Percentiles rank a stretch among this genome's conserved stretches.
phyloP scores from a whole-genome alignment of 495 filamentous ascomycete species.

The Acidiella bohemica region DNA sequence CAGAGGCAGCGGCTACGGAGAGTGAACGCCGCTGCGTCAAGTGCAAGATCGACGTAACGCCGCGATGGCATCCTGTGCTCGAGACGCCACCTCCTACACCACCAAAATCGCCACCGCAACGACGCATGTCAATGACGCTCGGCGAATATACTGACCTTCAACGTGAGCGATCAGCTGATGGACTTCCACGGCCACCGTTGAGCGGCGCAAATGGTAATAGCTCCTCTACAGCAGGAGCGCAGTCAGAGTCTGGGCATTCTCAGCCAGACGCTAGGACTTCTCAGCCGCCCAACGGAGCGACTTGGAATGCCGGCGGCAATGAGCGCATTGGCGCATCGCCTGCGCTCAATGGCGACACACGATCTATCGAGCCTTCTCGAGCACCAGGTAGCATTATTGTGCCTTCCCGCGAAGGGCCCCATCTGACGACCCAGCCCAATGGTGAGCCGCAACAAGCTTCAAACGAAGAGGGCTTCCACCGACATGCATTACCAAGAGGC shows the following conservation, averaged over 20 bases:
- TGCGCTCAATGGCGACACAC: not conserved
- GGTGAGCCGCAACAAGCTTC: slow-evolving; percentile 1
- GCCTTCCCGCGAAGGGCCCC: not conserved
- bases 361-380: slow-evolving; percentile 4
- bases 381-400: not conserved
- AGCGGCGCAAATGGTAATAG: no score
- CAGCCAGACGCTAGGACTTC: no score
- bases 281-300: no score
- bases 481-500: slow-evolving; percentile 10
- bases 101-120: slow-evolving; percentile 8
- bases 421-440: slow-evolving; percentile 4
- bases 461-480: slow-evolving; percentile 11
- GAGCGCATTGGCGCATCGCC: not conserved
- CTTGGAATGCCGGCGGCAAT: not conserved
- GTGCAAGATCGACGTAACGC: slow-evolving; percentile 46
- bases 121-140: slow-evolving; percentile 16
- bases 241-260: no score
- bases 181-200: no score
- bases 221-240: no score
- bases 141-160: slow-evolving; percentile 15
- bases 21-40: slow-evolving; percentile 28
- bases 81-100: slow-evolving; percentile 3
- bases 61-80: slow-evolving; percentile 41
- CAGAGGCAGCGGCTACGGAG: slow-evolving; percentile 11
- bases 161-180: slow-evolving; percentile 2